phyloP scores from a whole-genome alignment of 1,284 basidiomycete species.

The Calocybe gambosa region DNA sequence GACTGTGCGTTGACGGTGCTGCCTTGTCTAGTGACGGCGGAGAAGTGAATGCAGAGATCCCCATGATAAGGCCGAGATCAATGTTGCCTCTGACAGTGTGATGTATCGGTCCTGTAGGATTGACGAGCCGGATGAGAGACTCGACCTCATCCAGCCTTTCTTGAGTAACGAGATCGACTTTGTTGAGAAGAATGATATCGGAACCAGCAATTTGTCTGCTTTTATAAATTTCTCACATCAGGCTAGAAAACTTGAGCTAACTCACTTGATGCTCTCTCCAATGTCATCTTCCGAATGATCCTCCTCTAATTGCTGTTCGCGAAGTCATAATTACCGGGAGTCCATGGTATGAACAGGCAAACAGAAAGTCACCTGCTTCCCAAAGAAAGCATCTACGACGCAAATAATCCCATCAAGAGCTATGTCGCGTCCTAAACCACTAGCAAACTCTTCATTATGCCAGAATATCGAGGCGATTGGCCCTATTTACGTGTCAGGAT shows the following conservation, averaged over 20 bases:
- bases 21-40: slow-evolving; percentile 20
- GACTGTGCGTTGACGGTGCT: neutral
- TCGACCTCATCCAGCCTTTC: slow-evolving; percentile 42
- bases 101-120: slow-evolving; percentile 72
- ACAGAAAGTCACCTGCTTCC: slow-evolving; percentile 51
- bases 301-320: slow-evolving; percentile 74
- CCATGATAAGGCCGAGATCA: slow-evolving; percentile 69
- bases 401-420: slow-evolving; percentile 85
- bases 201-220: slow-evolving; percentile 81
- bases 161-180: slow-evolving; percentile 65
- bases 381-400: slow-evolving; percentile 86
- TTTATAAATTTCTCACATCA: neutral
- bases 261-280: slow-evolving; percentile 73
- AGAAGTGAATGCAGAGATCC: slow-evolving; percentile 64
- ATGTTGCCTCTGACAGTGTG: slow-evolving; percentile 65
- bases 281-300: slow-evolving; percentile 59
- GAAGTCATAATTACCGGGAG: neutral
- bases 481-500: slow-evolving; percentile 30
- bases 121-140: slow-evolving; percentile 59
- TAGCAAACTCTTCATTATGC: slow-evolving; percentile 86
- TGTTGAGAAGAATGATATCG: slow-evolving; percentile 88
- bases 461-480: slow-evolving; percentile 88
- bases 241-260: slow-evolving; percentile 1
- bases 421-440: slow-evolving; percentile 65
- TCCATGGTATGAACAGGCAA: neutral